Evolutionary conservation across 192 early-diverging fungal genomes (phyloP).

Genomic region (Podila clonocystis): DNA sequence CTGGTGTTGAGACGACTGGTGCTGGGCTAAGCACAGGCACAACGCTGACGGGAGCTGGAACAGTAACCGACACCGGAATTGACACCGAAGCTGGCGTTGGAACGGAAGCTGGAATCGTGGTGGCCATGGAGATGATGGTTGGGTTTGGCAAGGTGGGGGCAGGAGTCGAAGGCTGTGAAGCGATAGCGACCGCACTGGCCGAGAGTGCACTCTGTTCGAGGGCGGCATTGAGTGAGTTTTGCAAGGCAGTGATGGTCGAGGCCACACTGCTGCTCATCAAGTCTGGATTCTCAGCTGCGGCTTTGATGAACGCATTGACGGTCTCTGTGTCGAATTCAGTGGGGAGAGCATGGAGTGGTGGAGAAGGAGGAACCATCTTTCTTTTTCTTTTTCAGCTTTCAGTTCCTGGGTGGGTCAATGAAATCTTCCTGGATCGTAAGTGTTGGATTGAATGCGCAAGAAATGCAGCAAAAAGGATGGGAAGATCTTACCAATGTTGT

Average conservation of each 20-base stretch:
- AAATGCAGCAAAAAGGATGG: too few species aligned
- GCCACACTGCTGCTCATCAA: neutral
- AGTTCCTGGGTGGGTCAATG: too few species aligned
- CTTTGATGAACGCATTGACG: constrained; percentile 3
- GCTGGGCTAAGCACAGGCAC: neutral
- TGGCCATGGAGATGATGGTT: too few species aligned
- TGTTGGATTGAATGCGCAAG: too few species aligned
- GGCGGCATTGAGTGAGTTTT: neutral
- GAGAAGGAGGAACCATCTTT: neutral
- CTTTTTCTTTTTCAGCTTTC: too few species aligned
- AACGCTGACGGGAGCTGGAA: neutral
- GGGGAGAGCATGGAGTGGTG: neutral
- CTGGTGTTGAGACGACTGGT: neutral
- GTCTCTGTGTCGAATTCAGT: neutral
- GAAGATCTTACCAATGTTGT: too few species aligned
- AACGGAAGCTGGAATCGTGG: neutral
- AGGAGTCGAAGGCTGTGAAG: neutral
- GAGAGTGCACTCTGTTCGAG: neutral
- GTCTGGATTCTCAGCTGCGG: neutral
- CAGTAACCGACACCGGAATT: neutral
- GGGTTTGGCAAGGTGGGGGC: too few species aligned
- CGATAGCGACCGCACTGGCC: neutral
- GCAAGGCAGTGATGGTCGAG: neutral
- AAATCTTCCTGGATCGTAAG: too few species aligned
- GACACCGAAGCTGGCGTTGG: neutral